These are phyloP conservation scores for Hygrocybe coccinea DNA, from an alignment of 768 basidiomycete species.

Conservation along the genomic window DNA sequence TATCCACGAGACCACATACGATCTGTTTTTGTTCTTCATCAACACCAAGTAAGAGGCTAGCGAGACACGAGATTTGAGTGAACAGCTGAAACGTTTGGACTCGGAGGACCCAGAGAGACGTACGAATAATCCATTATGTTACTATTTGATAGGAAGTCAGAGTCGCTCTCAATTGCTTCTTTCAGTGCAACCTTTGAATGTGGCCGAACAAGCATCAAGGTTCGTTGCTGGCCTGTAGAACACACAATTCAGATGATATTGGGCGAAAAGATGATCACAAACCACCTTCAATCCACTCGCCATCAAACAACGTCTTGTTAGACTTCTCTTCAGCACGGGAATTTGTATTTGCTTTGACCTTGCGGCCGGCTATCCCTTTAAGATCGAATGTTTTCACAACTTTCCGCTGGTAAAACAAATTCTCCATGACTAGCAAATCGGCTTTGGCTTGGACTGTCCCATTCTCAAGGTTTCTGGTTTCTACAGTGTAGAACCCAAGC, in stretches of 20 bases:
- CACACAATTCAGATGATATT: neutral
- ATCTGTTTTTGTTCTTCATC: constrained; percentile 64
- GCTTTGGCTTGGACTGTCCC: constrained; percentile 60
- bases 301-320: constrained; percentile 67
- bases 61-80: neutral
- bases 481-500: constrained; percentile 76
- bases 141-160: constrained; percentile 66
- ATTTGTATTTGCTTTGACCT: constrained; percentile 48
- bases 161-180: constrained; percentile 65
- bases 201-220: constrained; percentile 60
- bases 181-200: constrained; percentile 68
- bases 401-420: constrained; percentile 68
- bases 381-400: constrained; percentile 71
- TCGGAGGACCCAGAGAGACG: neutral
- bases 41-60: constrained; percentile 66
- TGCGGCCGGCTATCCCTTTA: constrained; percentile 77
- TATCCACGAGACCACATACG: constrained; percentile 77
- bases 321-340: constrained; percentile 29
- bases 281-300: constrained; percentile 79
- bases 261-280: neutral
- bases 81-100: neutral
- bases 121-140: constrained; percentile 89
- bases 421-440: constrained; percentile 83
- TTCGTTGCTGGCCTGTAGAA: constrained; percentile 54
- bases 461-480: constrained; percentile 67